Percentiles rank a stretch among this genome's conserved stretches.
Evolutionary conservation across 208 protist species (phyloP).

Genomic region (Trypanosoma mega): DNA sequence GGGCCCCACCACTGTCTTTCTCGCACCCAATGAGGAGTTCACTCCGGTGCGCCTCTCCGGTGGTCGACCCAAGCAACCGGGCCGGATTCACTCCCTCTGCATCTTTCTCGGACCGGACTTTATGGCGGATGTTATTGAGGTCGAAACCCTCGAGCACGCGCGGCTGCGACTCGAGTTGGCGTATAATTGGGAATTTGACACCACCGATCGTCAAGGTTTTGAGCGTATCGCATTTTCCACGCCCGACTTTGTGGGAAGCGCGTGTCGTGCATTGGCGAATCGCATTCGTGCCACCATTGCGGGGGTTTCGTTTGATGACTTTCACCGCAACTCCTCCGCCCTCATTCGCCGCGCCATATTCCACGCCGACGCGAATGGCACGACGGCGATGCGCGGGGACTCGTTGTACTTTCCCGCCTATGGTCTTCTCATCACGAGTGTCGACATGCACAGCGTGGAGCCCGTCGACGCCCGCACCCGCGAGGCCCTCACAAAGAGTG

Average conservation of each 20-base stretch:
- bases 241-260: conserved; percentile 96
- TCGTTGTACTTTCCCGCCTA: conserved; percentile 85
- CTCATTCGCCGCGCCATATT: conserved; percentile 95
- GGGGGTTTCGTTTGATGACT: conserved; percentile 92
- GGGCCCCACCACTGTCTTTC: conserved; percentile 66
- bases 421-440: conserved; percentile 90
- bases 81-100: conserved; percentile 88
- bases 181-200: conserved; percentile 97
- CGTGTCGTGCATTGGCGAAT: conserved; percentile 94
- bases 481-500: conserved; percentile 79
- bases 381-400: conserved; percentile 34
- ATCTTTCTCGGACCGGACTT: conserved; percentile 96
- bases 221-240: conserved; percentile 79
- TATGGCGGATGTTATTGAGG: conserved; percentile 92
- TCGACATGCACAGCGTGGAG: conserved; percentile 94
- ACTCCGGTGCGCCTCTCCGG: conserved; percentile 81
- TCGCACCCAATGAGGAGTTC: conserved; percentile 84
- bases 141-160: conserved; percentile 96
- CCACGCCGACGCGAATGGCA: conserved; percentile 29
- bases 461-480: conserved; percentile 91
- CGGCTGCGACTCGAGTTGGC: conserved; percentile 90
- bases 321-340: conserved; percentile 93
- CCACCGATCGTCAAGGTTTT: conserved; percentile 23
- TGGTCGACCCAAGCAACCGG: conserved; percentile 74
- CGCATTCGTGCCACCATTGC: conserved; percentile 93